Percentiles rank a stretch among this genome's conserved stretches.
Evolutionary conservation across 2,329 filamentous ascomycete species (phyloP).

Genomic region (Aspergillus jensenii): DNA sequence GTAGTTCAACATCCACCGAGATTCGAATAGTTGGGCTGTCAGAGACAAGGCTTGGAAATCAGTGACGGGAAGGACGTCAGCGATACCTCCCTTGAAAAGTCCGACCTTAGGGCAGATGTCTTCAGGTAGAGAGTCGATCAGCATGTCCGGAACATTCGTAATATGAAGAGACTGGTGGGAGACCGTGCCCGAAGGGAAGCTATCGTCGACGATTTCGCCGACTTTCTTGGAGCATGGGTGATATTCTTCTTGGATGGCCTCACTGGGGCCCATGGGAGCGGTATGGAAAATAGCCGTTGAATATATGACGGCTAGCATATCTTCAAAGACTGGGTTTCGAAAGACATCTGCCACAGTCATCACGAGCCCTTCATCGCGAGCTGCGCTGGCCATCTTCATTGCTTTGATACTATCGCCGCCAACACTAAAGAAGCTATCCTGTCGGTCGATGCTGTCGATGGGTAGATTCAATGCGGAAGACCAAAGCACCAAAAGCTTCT

Average conservation of each 20-base stretch:
- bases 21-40: constrained; percentile 46
- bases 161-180: neutral
- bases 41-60: constrained; percentile 54
- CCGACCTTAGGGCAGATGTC: constrained; percentile 53
- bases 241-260: constrained; percentile 12
- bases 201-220: constrained; percentile 15
- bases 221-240: constrained; percentile 7
- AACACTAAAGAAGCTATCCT: constrained; percentile 45
- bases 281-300: neutral
- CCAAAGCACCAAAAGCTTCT: constrained; percentile 39
- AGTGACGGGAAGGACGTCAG: constrained; percentile 58
- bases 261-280: neutral
- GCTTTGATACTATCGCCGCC: constrained; percentile 44
- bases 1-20: constrained; percentile 48
- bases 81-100: constrained; percentile 52
- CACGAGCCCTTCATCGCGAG: constrained; percentile 39
- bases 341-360: constrained; percentile 47
- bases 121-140: constrained; percentile 30
- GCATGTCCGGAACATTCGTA: constrained; percentile 38
- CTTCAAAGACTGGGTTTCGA: constrained; percentile 41
- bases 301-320: constrained; percentile 35
- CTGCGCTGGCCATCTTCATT: constrained; percentile 44
- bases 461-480: constrained; percentile 36
- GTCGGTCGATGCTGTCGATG: constrained; percentile 31
- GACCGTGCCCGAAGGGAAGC: constrained; percentile 32